A percentile compares a stretch with the other conserved stretches of the same genome.
Evolutionary conservation across 2,329 filamentous ascomycete species (phyloP).

Genomic region (Fusarium solani-melongenae): DNA sequence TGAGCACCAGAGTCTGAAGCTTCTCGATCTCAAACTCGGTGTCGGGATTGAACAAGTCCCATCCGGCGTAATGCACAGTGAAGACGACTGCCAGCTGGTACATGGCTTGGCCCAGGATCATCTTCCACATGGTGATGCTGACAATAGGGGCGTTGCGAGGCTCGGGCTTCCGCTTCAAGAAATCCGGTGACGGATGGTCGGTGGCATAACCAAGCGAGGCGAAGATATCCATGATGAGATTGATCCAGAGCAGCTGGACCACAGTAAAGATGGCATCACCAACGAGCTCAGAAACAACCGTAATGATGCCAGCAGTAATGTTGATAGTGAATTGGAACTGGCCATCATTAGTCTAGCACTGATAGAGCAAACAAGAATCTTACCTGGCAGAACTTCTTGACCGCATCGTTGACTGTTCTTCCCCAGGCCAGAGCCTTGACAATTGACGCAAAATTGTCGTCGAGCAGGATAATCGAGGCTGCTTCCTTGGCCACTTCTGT

Average conservation of each 20-base stretch:
- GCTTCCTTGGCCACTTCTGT: slow-evolving; percentile 77
- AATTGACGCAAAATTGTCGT: slow-evolving; percentile 75
- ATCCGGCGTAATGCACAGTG: slow-evolving; percentile 70
- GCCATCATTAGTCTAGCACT: neutral
- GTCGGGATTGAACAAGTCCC: slow-evolving; percentile 65
- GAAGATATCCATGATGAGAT: slow-evolving; percentile 77
- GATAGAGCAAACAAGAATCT: neutral
- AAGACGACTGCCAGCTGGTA: slow-evolving; percentile 70
- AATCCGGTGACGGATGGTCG: slow-evolving; percentile 67
- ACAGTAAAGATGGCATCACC: slow-evolving; percentile 70
- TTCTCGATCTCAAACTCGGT: slow-evolving; percentile 47
- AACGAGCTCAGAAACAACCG: slow-evolving; percentile 72
- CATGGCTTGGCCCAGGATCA: slow-evolving; percentile 71
- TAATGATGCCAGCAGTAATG: slow-evolving; percentile 73
- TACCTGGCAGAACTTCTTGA: slow-evolving; percentile 74
- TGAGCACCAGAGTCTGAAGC: slow-evolving; percentile 78
- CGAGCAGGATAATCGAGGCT: slow-evolving; percentile 74
- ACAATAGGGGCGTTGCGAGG: slow-evolving; percentile 78
- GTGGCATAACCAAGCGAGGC: slow-evolving; percentile 74
- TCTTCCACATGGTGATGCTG: slow-evolving; percentile 73
- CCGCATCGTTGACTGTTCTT: slow-evolving; percentile 74
- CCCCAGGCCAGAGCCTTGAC: slow-evolving; percentile 76
- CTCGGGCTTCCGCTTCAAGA: slow-evolving; percentile 65
- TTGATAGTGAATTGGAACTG: slow-evolving; percentile 77
- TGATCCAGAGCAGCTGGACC: slow-evolving; percentile 76